phyloP scores from a whole-genome alignment of 768 basidiomycete species.

The Suillus paluster region DNA sequence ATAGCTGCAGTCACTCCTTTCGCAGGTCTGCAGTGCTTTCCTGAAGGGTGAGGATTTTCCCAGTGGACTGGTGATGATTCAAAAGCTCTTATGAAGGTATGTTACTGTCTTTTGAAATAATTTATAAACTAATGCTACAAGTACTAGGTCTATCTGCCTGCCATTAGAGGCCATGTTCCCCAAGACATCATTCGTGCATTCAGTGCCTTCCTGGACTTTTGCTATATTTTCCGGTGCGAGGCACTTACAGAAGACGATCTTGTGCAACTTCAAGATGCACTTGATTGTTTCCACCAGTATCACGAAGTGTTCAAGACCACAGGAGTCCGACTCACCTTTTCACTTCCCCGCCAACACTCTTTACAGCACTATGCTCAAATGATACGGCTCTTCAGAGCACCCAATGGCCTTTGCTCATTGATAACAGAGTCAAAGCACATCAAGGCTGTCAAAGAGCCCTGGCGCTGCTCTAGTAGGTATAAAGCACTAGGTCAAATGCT shows the following conservation, averaged over 20 bases:
- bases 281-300: background rate
- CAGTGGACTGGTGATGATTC: conserved; percentile 28
- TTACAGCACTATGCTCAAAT: conserved; percentile 3
- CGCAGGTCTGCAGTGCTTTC: conserved; percentile 18
- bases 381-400: conserved; percentile 30
- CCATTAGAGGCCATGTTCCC: conserved; percentile 36
- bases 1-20: conserved; percentile 30
- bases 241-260: conserved; percentile 6
- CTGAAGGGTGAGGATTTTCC: conserved; percentile 19
- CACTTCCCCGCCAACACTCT: background rate
- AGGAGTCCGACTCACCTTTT: background rate
- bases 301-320: background rate
- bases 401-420: conserved; percentile 33
- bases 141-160: conserved; percentile 35
- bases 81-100: conserved; percentile 29
- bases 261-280: background rate
- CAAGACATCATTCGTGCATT: conserved; percentile 21
- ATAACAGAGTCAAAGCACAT: too few relatives aligned
- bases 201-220: conserved; percentile 30
- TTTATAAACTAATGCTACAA: background rate
- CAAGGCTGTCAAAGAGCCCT: too few relatives aligned
- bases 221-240: conserved; percentile 17
- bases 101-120: too few relatives aligned
- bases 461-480: too few relatives aligned
- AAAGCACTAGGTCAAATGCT: too few relatives aligned